A percentile compares a stretch with the other conserved stretches of the same genome.
Conservation (phyloP, 176 grass and related monocot species). For the Carex kokanica region DNA sequence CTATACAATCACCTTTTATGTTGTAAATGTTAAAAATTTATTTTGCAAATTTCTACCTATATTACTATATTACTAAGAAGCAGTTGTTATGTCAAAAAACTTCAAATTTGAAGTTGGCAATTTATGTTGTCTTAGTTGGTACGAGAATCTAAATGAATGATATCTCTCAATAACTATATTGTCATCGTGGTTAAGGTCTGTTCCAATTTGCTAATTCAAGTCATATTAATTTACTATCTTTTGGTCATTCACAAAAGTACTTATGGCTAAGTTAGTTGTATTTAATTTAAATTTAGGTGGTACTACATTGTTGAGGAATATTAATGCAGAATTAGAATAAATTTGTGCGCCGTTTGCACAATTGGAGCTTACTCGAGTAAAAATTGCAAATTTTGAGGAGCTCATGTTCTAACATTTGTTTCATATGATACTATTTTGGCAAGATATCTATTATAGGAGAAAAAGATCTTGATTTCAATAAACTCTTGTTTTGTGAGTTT, state of each 20-base stretch:
- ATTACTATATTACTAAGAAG: not conserved
- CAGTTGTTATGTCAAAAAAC: not conserved
- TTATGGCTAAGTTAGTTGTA: not conserved
- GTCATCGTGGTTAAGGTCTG: not conserved
- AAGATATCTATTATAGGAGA: constrained; percentile 94
- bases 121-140: not conserved
- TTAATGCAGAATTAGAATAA: not conserved
- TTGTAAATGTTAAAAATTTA: too few species aligned
- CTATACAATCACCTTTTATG: too few species aligned
- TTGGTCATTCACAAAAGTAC: not conserved
- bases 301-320: not conserved
- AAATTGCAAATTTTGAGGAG: not conserved
- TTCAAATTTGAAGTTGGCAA: not conserved
- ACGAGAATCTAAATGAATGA: not conserved
- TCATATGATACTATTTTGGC: constrained; percentile 11
- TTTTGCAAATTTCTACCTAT: too few species aligned
- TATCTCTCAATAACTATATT: not conserved
- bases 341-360: not conserved
- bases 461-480: constrained; percentile 91
- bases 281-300: not conserved
- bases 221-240: not conserved
- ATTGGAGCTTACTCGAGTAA: not conserved
- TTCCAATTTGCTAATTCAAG: not conserved
- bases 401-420: constrained; percentile 5
- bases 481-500: constrained; percentile 36